Percentiles rank a stretch among this genome's conserved stretches.
phyloP scores from a whole-genome alignment of 2,329 filamentous ascomycete species.

The Alternaria sp. region DNA sequence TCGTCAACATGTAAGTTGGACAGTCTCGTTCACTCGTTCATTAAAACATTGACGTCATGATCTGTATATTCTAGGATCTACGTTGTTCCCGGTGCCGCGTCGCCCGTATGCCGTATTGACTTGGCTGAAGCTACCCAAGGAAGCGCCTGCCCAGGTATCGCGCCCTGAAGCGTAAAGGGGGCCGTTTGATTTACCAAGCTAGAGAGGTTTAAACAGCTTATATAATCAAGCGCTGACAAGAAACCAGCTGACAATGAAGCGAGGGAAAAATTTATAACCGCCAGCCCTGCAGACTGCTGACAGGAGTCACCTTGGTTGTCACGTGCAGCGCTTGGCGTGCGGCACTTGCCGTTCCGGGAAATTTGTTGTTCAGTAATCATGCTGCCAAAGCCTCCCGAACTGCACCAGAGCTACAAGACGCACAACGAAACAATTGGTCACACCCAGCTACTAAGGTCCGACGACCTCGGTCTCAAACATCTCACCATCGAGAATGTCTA shows the following conservation, averaged over 20 bases:
- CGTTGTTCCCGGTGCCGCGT: neutral
- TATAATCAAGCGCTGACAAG: neutral
- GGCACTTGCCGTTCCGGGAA: neutral
- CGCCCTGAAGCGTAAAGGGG: neutral
- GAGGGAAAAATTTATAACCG: neutral
- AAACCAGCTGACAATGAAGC: neutral
- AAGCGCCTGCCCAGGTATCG: neutral
- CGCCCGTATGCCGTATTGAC: neutral
- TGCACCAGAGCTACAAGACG: neutral
- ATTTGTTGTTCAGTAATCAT: slow-evolving; percentile 1
- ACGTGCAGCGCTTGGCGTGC: neutral
- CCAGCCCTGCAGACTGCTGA: neutral
- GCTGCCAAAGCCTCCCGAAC: neutral
- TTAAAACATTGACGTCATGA: neutral
- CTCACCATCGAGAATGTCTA: neutral
- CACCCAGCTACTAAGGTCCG: neutral
- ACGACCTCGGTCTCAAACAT: neutral
- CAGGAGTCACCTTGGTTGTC: neutral
- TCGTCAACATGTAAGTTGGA: neutral
- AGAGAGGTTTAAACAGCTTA: neutral
- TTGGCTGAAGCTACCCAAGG: neutral
- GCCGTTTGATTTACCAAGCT: neutral
- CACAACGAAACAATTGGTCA: neutral
- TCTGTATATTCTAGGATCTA: neutral
- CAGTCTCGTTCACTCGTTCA: too few species aligned